phyloP scores from a whole-genome alignment of 164 flowering plant genomes.

The Stephania japonica region DNA sequence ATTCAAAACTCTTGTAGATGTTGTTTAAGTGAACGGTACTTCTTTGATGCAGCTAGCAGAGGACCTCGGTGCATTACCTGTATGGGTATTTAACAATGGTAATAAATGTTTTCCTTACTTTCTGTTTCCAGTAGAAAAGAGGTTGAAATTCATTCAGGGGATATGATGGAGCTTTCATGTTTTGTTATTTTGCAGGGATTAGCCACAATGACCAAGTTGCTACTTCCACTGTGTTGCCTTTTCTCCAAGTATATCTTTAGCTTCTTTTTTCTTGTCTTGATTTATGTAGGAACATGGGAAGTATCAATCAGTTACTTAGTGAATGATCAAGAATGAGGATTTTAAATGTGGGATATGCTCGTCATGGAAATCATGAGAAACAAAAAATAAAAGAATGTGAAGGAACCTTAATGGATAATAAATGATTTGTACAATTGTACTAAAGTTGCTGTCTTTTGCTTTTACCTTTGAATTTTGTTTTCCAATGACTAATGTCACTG shows the following conservation, averaged over 20 bases:
- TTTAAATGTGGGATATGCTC: not conserved
- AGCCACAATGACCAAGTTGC: slow-evolving; percentile 77
- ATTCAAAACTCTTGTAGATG: not conserved
- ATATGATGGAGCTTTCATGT: not conserved
- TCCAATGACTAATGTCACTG: not conserved
- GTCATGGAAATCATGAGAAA: not conserved
- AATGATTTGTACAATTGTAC: not conserved
- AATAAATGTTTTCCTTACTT: slow-evolving; percentile 9
- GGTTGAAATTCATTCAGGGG: not conserved
- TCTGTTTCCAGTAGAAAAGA: not conserved
- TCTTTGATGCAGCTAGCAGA: slow-evolving; percentile 62
- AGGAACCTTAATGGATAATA: not conserved
- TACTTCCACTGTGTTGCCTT: slow-evolving; percentile 55
- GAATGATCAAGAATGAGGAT: not conserved
- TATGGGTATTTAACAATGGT: slow-evolving; percentile 98
- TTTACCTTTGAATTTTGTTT: not conserved
- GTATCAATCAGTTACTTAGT: not conserved
- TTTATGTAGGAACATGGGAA: not conserved
- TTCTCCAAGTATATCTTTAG: slow-evolving; percentile 53
- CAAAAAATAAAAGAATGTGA: not conserved
- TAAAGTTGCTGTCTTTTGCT: not conserved
- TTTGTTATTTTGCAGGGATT: slow-evolving; percentile 46
- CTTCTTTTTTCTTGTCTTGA: not conserved
- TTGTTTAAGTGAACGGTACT: not conserved
- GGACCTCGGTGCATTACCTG: slow-evolving; percentile 68